Evolutionary conservation across 768 basidiomycete genomes (phyloP).

Genomic region (Cantharellus cinnabarinus): DNA sequence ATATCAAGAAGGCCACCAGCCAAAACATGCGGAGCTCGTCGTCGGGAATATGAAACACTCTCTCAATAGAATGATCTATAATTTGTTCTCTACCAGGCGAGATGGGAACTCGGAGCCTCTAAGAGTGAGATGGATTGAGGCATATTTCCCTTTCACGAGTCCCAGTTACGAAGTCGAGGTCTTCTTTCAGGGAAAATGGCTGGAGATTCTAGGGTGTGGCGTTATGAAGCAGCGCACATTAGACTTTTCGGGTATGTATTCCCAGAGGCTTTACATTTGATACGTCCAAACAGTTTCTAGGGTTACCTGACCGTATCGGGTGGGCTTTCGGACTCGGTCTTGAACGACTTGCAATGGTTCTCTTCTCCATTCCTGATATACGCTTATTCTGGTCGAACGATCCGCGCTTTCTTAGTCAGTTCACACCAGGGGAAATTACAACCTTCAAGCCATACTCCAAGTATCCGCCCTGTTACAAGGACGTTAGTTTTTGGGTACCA

Average conservation of each 20-base stretch:
- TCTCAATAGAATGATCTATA: constrained; percentile 66
- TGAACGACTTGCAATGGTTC: constrained; percentile 93
- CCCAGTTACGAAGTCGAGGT: constrained; percentile 98
- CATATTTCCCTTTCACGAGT: constrained; percentile 93
- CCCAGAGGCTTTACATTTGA: neutral
- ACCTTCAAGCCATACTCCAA: constrained; percentile 83
- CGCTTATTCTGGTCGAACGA: constrained; percentile 94
- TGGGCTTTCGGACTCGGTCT: constrained; percentile 98
- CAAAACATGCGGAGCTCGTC: constrained; percentile 47
- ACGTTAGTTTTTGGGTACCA: constrained; percentile 78
- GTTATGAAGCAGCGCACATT: constrained; percentile 80
- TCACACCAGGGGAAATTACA: constrained; percentile 50
- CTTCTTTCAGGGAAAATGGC: constrained; percentile 87
- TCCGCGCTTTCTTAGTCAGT: constrained; percentile 71
- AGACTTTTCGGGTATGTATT: constrained; percentile 53
- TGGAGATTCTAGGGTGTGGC: constrained; percentile 88
- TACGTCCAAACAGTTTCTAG: constrained; percentile 16
- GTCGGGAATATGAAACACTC: constrained; percentile 76
- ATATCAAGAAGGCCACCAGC: constrained; percentile 58
- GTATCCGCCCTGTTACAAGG: constrained; percentile 84
- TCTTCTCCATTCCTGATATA: constrained; percentile 93
- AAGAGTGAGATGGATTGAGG: constrained; percentile 89
- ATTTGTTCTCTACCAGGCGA: constrained; percentile 49
- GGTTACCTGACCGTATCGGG: constrained; percentile 59
- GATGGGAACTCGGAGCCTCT: constrained; percentile 38